phyloP scores from a whole-genome alignment of 2,329 filamentous ascomycete species.

The Drechslerella dactyloides region DNA sequence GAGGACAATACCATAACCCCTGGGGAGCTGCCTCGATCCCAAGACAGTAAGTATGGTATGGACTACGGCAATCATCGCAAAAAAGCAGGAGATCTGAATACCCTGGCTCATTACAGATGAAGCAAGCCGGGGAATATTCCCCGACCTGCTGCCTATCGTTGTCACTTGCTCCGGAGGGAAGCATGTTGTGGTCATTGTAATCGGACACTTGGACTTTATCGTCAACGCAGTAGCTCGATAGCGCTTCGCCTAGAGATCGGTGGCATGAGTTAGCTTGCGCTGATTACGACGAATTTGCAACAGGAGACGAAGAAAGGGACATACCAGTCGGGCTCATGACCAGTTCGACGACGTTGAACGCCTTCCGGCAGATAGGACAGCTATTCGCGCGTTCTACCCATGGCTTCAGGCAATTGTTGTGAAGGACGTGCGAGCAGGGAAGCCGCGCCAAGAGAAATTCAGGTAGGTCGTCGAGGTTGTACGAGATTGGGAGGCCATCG shows the following conservation, averaged over 20 bases:
- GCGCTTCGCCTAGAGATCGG: constrained; percentile 34
- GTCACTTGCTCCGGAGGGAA: constrained; percentile 74
- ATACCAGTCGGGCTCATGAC: constrained; percentile 59
- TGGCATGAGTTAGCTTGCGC: constrained; percentile 21
- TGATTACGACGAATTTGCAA: background rate
- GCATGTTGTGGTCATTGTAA: constrained; percentile 76
- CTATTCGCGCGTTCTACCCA: constrained; percentile 98
- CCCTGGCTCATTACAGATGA: constrained; percentile 80
- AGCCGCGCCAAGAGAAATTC: constrained; percentile 56
- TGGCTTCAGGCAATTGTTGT: constrained; percentile 88
- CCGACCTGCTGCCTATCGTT: constrained; percentile 66
- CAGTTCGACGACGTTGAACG: constrained; percentile 88
- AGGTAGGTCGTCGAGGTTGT: constrained; percentile 57
- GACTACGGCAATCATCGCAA: constrained; percentile 87
- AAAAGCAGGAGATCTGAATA: constrained; percentile 84
- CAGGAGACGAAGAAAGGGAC: constrained; percentile 1
- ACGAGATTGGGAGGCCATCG: constrained; percentile 62
- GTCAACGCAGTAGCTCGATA: constrained; percentile 71
- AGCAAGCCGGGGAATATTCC: constrained; percentile 72
- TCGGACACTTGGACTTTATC: constrained; percentile 90
- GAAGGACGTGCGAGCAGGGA: constrained; percentile 83
- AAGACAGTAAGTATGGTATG: constrained; percentile 91
- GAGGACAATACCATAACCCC: constrained; percentile 88
- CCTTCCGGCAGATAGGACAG: constrained; percentile 92
- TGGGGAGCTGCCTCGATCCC: constrained; percentile 75